Base-by-base conservation (phyloP, 129 eudicot species). In the Erigeron canadensis region DNA sequence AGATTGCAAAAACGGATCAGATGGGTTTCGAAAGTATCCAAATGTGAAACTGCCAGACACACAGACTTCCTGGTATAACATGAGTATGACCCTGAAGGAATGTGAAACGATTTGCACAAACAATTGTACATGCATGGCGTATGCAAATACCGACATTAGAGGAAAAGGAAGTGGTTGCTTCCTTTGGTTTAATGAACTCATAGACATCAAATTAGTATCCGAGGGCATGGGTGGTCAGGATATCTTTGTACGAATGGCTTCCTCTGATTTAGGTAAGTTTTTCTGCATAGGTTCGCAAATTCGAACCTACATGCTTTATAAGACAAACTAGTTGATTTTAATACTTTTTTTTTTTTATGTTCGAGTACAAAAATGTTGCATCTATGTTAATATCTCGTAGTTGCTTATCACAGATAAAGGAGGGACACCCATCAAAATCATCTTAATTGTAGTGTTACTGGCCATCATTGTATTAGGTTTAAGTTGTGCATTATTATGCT, bases 1-100 rank as follows among this genome's bases (percentile, higher is more conserved):
- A 81, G 81, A 74, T 43, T 85, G 89, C 63, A 34, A 61, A 5
- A 56, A 67, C 19, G 72, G 73, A 15, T 44, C 77, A 2, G 89
- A 82, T 56, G 83, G 78, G n/a, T 86, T 87, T 71, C 7, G 69
- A 1, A 79, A 44, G 72, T 58, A 75, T 58, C 70, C 76, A 0
- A 53, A 65, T 2, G 8, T 84, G 8, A 89, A 89, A 79, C 13
- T 84, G 63, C 96, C 92, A 0, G 89, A 86, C 18, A 17, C 79
- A 7, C 45, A 67, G 64, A 43, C 37, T 22, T 42, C 85, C 3
- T 51, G 84, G 81, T 41, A n/a, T 74, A 67, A 80, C 42, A 47
- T 8, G 66, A 79, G 69, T 2, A 68, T 72, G 84, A 46, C 45
- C 1, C 7, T 15, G 37, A 67, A 75, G 16, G 81, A 63, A 21